Evolutionary conservation across 495 filamentous ascomycete species (phyloP).

Genomic region (Penicillium taxi): DNA sequence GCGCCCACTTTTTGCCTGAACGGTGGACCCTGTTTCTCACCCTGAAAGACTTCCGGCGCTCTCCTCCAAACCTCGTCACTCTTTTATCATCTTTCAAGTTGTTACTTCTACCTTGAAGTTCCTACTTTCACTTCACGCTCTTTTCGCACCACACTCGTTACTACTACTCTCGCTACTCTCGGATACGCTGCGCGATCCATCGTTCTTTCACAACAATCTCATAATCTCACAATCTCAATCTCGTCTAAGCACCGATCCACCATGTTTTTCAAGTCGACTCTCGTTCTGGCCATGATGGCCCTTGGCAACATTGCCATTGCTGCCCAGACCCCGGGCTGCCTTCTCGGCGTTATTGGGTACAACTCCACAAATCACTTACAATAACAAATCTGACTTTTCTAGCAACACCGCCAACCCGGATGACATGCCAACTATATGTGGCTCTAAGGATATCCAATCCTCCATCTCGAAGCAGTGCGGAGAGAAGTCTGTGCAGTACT

Average conservation of each 20-base stretch:
- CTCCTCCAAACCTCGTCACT: constrained; percentile 17
- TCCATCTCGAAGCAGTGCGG: constrained; percentile 23
- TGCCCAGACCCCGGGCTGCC: constrained; percentile 25
- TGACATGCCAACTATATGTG: constrained; percentile 25
- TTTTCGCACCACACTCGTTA: constrained; percentile 7
- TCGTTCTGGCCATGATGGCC: constrained; percentile 28
- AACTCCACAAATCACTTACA: constrained; percentile 1
- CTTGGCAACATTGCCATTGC: constrained; percentile 28
- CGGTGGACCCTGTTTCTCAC: constrained; percentile 12
- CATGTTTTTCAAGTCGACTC: constrained; percentile 33
- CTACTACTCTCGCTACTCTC: constrained; percentile 21
- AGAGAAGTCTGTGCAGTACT: constrained; percentile 25
- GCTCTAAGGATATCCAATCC: constrained; percentile 24
- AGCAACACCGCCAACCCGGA: constrained; percentile 22
- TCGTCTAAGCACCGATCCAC: too few species aligned
- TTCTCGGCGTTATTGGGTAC: constrained; percentile 33
- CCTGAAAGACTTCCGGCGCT: constrained; percentile 5
- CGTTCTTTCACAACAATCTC: too few species aligned
- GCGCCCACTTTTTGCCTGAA: constrained; percentile 5
- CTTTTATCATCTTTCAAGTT: too few species aligned
- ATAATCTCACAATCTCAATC: too few species aligned
- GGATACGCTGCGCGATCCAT: constrained; percentile 23
- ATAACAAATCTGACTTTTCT: constrained; percentile 12
- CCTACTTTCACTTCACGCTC: constrained; percentile 18
- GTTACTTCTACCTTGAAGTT: too few species aligned